Evolutionary conservation across 2,329 filamentous ascomycete genomes (phyloP).

Genomic region (Raffaelea albimanens): DNA sequence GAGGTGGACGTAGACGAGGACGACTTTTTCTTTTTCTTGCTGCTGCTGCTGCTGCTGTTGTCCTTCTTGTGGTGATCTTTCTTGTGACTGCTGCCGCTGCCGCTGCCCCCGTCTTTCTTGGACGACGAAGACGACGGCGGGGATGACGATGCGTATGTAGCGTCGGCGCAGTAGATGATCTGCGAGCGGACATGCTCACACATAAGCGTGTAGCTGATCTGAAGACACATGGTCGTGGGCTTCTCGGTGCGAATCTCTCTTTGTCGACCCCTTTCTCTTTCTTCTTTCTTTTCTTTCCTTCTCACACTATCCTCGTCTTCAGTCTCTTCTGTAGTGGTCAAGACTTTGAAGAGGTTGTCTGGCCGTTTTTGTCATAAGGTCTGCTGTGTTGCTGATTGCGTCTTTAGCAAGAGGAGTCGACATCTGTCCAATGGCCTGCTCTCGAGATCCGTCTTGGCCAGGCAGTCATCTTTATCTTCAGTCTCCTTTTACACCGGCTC

Average conservation of each 20-base stretch:
- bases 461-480: no score
- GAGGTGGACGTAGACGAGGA: constrained; percentile 9
- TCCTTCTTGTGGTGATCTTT: no score
- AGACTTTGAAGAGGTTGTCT: no score
- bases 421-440: no score
- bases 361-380: no score
- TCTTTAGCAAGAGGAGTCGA: no score
- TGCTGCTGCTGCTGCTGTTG: constrained; percentile 5
- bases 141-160: constrained; percentile 13
- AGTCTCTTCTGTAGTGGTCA: no score
- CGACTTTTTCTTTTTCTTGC: constrained; percentile 7
- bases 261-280: neutral
- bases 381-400: no score
- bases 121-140: neutral
- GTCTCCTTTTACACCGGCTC: no score
- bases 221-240: constrained; percentile 33
- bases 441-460: no score
- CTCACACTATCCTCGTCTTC: neutral
- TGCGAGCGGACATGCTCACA: constrained; percentile 41
- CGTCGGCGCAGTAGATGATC: constrained; percentile 34
- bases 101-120: neutral
- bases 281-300: neutral
- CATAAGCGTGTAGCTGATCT: constrained; percentile 37
- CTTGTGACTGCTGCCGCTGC: constrained; percentile 1
- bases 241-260: neutral